Evolutionary conservation across 1,284 basidiomycete species (phyloP).

Genomic region (Sporisorium exsertum): DNA sequence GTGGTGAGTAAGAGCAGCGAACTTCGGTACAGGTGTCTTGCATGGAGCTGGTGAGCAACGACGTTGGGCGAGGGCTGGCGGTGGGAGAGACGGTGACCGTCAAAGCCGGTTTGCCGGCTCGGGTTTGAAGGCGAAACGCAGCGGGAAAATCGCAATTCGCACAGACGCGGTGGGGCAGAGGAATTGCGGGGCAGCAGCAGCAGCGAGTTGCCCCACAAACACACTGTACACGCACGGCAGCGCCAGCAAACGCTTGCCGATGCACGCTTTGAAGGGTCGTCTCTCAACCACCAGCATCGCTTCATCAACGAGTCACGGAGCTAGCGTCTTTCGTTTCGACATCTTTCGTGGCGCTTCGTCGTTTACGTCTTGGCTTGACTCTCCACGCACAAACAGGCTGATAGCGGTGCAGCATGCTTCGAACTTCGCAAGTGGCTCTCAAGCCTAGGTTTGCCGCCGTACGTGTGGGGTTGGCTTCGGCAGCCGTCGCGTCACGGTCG

Average conservation of each 20-base stretch:
- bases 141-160: not conserved
- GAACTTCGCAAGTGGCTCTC: slow-evolving; percentile 5
- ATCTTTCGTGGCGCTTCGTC: not conserved
- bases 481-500: slow-evolving; percentile 5
- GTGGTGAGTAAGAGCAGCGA: too few relatives aligned
- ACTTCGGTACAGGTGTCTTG: too few relatives aligned
- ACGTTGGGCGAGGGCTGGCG: not conserved
- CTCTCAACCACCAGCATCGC: not conserved
- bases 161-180: slow-evolving; percentile 8
- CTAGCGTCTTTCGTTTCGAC: not conserved
- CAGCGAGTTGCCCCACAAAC: not conserved
- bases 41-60: not conserved
- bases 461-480: not conserved
- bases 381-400: too few relatives aligned
- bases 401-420: slow-evolving; percentile 16
- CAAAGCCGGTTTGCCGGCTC: slow-evolving; percentile 22
- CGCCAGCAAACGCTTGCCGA: not conserved
- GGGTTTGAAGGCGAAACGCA: slow-evolving; percentile 2
- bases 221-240: not conserved
- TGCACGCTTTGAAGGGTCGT: not conserved
- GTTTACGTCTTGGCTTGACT: not conserved
- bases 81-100: not conserved
- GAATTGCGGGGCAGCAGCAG: slow-evolving; percentile 1
- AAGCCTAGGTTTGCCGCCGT: slow-evolving; percentile 25
- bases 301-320: not conserved